Percentiles rank a stretch among this genome's conserved stretches.
Conservation (phyloP, 441 rosid species). For the Adansonia grandidieri region DNA sequence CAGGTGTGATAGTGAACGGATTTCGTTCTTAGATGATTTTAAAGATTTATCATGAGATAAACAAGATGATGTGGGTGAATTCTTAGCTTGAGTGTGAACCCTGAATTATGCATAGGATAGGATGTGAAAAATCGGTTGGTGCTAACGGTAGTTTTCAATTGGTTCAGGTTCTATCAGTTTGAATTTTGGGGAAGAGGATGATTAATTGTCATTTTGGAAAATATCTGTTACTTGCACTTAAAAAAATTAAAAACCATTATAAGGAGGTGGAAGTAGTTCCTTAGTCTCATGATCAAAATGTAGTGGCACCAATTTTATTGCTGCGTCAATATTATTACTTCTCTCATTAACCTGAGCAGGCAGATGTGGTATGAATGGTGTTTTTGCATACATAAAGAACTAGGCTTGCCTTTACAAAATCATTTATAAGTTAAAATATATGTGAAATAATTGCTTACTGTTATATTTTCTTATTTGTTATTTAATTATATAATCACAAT, state of each 20-base stretch:
- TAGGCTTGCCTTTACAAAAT: neutral
- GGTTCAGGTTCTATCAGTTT: no score
- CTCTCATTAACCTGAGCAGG: constrained; percentile 8
- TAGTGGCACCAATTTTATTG: neutral
- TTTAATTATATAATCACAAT: neutral
- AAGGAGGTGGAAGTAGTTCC: neutral
- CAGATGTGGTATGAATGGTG: neutral
- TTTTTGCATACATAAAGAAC: constrained; percentile 1
- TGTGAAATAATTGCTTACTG: neutral
- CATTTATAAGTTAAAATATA: neutral
- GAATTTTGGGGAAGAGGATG: neutral
- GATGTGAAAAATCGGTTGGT: constrained; percentile 1
- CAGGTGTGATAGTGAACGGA: neutral
- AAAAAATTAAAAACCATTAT: neutral
- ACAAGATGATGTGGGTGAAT: neutral
- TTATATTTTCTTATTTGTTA: neutral
- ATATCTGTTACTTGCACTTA: neutral
- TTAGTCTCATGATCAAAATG: neutral
- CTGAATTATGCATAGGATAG: neutral
- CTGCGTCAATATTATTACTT: neutral
- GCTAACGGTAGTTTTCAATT: neutral
- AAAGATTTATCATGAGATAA: neutral
- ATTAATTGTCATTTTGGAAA: constrained; percentile 18
- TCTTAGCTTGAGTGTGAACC: neutral
- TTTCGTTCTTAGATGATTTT: neutral